Conservation (phyloP, 305 asterid species). For the Monarda citriodora region DNA sequence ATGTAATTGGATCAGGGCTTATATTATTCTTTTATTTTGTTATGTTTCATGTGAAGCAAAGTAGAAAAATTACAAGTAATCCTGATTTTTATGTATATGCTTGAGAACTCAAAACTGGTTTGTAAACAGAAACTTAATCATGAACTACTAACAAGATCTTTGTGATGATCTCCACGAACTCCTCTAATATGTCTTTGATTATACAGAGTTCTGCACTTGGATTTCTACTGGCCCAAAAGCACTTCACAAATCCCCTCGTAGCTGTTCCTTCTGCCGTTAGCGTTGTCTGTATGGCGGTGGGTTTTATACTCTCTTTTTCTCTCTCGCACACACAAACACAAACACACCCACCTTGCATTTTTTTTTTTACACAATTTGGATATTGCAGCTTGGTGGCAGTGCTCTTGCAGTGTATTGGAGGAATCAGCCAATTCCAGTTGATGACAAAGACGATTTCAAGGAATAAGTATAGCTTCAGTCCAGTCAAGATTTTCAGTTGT, state of each 20-base stretch:
- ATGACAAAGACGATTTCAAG: conserved; percentile 98
- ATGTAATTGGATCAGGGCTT: too few species aligned
- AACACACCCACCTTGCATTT: neutral
- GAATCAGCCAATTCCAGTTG: conserved; percentile 80
- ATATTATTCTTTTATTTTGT: too few species aligned
- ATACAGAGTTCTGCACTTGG: conserved; percentile 98
- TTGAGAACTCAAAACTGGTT: neutral
- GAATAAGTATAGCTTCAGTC: conserved; percentile 71
- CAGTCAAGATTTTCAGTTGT: neutral
- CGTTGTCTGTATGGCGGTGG: conserved; percentile 99
- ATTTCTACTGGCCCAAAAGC: conserved; percentile 90
- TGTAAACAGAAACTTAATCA: neutral
- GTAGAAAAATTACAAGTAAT: too few species aligned
- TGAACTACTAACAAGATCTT: neutral
- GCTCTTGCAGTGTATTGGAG: conserved; percentile 98
- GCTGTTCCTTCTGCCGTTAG: conserved; percentile 99
- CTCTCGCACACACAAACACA: too few species aligned
- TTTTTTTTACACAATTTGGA: neutral
- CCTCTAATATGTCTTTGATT: conserved; percentile 7
- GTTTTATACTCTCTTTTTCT: conserved; percentile 17
- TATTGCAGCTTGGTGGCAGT: conserved; percentile 92
- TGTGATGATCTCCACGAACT: neutral
- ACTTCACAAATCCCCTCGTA: conserved; percentile 96
- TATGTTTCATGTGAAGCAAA: neutral
- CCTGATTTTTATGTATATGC: neutral